Evolutionary conservation across 495 filamentous ascomycete species (phyloP), one percentile per base, ranked within the genome.

Genomic region (Parachaetomium inaequale): DNA sequence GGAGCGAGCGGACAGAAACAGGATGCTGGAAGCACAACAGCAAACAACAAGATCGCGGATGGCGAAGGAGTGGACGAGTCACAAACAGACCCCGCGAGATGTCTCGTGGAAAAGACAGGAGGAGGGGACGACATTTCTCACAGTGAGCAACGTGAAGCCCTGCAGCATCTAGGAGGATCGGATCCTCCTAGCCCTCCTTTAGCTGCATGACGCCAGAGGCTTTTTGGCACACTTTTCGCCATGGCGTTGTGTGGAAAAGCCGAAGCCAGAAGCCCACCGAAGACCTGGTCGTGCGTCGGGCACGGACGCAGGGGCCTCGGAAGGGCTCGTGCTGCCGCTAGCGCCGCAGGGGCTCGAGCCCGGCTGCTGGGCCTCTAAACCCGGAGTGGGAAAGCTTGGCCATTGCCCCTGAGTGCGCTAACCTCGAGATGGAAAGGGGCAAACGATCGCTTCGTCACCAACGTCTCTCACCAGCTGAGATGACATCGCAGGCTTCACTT

Each of bases 151-250:
- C 28, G 4, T 15, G 26, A 15, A 50, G 0, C 14, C 42, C 17
- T 29, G 36, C 38, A 19, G 5, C 23, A 36, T 4, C 1, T 6
- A 40, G 21, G 29, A 21, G 31, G 28, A 28, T 47, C 58, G 31
- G 28, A 28, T 47, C 58, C 61, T 52, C 21, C 32, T 6, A 32
- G 56, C 34, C 31, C 51, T 52, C 40, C 42, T 61, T 63, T 70
- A 46, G 61, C 63, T 68, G 68, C 68, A 70, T 68, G 61, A 62
- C 68, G 60, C 63, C 65, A 70, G 65, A 40, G 61, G 46, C 38
- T 52, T 63, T 56, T 50, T 7, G 45, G 61, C 66, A 47, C 60
- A 28, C 11, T 55, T 59, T 64, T 64, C 64, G 43, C 34, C 10
- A 14, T 57, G 58, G 32, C 49, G 50, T 55, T 58, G 60, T 31